Percentiles rank a stretch among this genome's conserved stretches.
These are phyloP conservation scores for Lactarius indigo DNA, from an alignment of 768 basidiomycete species.

Conservation along the genomic window DNA sequence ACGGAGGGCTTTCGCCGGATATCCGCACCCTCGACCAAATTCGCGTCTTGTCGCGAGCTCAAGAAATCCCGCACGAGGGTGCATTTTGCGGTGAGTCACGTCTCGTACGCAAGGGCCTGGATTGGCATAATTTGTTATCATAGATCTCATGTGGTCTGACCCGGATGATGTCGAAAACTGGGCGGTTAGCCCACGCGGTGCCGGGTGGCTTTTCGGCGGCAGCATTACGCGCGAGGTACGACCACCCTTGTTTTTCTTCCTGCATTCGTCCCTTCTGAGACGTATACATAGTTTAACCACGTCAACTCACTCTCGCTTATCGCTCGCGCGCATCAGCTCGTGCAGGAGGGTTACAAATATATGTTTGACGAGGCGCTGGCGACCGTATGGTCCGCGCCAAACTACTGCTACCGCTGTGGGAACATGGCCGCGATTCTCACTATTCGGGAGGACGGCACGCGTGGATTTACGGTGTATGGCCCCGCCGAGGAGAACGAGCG, in stretches of 20 bases:
- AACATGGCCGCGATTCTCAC: constrained; percentile 92
- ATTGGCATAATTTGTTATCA: neutral
- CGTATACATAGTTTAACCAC: constrained; percentile 72
- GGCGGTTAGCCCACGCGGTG: constrained; percentile 95
- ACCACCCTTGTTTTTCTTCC: constrained; percentile 4
- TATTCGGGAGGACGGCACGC: constrained; percentile 61
- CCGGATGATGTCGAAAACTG: constrained; percentile 93
- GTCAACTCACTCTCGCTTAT: constrained; percentile 84
- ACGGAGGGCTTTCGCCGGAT: constrained; percentile 94
- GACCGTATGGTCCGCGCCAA: constrained; percentile 91
- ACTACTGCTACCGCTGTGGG: constrained; percentile 83
- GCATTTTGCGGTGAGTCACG: constrained; percentile 78
- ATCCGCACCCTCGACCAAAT: constrained; percentile 95
- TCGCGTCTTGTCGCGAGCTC: constrained; percentile 86
- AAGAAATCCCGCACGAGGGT: constrained; percentile 99
- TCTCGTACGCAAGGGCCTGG: neutral
- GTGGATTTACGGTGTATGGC: constrained; percentile 77
- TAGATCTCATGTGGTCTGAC: constrained; percentile 98
- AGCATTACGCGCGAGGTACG: constrained; percentile 79
- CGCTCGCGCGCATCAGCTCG: constrained; percentile 94
- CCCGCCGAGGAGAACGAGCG: constrained; percentile 88
- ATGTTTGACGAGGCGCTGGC: constrained; percentile 94
- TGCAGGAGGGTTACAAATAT: constrained; percentile 93
- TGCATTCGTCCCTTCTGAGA: neutral
- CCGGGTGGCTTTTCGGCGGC: constrained; percentile 92